Base-by-base conservation (phyloP, 2,329 filamentous ascomycete genomes). In the Dactylonectria estremocensis region DNA sequence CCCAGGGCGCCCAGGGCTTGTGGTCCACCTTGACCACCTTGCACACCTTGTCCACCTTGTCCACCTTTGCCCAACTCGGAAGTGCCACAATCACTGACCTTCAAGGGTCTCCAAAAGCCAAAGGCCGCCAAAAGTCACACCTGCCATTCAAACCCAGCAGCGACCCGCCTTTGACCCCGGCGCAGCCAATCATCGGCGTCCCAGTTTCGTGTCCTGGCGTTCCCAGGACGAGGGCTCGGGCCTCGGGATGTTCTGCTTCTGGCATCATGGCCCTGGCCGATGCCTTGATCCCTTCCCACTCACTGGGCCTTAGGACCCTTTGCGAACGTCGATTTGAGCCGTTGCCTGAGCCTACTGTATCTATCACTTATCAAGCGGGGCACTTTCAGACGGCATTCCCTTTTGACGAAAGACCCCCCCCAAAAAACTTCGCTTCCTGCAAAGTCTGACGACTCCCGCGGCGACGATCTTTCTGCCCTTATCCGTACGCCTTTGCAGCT, bases 161-260 rank as follows among this genome's bases (percentile, higher is more conserved):
- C 16, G 62, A 37, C 56, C 72, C 66, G 67, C 59, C 43, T 55
- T 58, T 64, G 31, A 50, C 57, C 45, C 46, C 43, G 24, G 56
- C 7, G 16, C 6, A 16, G 37, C 77, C 76, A 79, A 78, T 78
- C 70, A 77, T 3, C 55, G 24, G 33, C 53, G 75, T 78, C 76
- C 74, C 77, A 70, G 72, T 67, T 67, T 67, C 66, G 50, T 55
- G 70, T 72, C 57, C 69, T 75, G 71, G 72, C 68, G 69, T 76
- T 72, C 72, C 77, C 73, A 75, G 69, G 63, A 76, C 76, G 64
- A 66, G 69, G 77, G 69, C 71, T 77, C 75, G 76, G 76, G 74
- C 74, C 72, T 75, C 73, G 72, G 74, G 70, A 76, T 76, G 74
- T 76, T 69, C 74, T 76, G 74, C 74, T 75, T 76, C 71, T 72